Conservation (phyloP, 192 early-diverging fungal species). For the Umbelopsis sp. region DNA sequence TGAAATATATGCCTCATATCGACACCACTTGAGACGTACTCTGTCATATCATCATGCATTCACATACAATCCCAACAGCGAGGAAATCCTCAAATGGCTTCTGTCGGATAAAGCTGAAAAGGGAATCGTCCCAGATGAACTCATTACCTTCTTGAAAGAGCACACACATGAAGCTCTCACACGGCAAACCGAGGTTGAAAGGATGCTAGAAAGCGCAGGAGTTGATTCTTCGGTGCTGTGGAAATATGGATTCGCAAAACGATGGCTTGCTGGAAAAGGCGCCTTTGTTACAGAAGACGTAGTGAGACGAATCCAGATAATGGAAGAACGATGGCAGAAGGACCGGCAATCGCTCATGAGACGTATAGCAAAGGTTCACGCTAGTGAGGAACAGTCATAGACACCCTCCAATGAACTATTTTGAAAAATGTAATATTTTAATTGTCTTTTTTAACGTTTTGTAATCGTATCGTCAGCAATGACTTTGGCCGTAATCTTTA, state of each 20-base stretch:
- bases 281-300: conserved; percentile 36
- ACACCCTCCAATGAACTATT: not conserved
- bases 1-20: not conserved
- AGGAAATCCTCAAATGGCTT: not conserved
- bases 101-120: not conserved
- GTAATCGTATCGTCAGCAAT: too few relatives aligned
- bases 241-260: conserved; percentile 38
- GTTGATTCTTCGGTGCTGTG: conserved; percentile 35
- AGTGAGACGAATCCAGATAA: conserved; percentile 28
- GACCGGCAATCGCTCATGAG: conserved; percentile 5
- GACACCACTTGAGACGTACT: not conserved
- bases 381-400: not conserved
- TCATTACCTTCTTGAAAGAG: conserved; percentile 29
- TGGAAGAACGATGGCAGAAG: conserved; percentile 32
- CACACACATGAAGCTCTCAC: conserved; percentile 29
- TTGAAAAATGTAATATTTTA: too few relatives aligned
- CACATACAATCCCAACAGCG: not conserved
- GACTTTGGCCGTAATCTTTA: too few relatives aligned
- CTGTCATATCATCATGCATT: not conserved
- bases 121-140: not conserved
- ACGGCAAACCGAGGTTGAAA: conserved; percentile 20
- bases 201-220: conserved; percentile 29
- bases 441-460: too few relatives aligned
- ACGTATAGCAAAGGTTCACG: not conserved
- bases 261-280: conserved; percentile 30